Evolutionary conservation across 331 rosid genomes (phyloP), one percentile per base, ranked within the genome.

Genomic region (Erythrophleum ivorense): DNA sequence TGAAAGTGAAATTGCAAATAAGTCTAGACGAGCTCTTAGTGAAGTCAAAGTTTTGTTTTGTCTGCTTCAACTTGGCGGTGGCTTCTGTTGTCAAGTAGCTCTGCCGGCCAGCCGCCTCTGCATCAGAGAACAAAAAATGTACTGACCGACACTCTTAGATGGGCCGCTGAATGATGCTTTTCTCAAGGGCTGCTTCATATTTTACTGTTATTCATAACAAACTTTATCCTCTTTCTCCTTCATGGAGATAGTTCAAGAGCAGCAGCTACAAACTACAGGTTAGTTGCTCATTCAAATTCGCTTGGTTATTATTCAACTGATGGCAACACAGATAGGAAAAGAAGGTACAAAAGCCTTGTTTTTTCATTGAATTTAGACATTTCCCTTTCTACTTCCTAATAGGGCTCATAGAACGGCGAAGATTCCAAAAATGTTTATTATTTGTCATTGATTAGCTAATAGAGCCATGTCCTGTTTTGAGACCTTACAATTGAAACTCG

Each of bases 161-260:
- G 7, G 73, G 59, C 66, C 31, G 75, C 85, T 24, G 50, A 58
- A 15, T 54, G 4, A 11, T 49, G 54, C 63, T 55, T 70, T 50
- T n/a, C 50, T 4, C 55, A 69, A 45, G 10, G 16, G 21, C 49
- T 36, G 66, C 59, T 46, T 77, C 81, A 66, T 49, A 65, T 75
- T 67, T 15, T 66, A 19, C 40, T 29, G 67, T 29, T 60, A 10
- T 60, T 36, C 40, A 11, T 13, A 11, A 31, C 18, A 60, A 60
- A 11, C 12, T 60, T 60, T 16, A 11, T 11, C 11, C 69, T 43
- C 6, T n/a, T 45, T 29, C 21, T 29, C 24, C 7, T 31, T 9
- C 55, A 89, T 85, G 93, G 91, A 86, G 80, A 66, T 55, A 29
- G 72, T 60, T 78, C 88, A 73, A 75, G 88, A 89, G 77, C 74